These are phyloP conservation scores for Talaromyces pinophilus DNA, from an alignment of 2,329 filamentous ascomycete genomes.

Conservation along the genomic window DNA sequence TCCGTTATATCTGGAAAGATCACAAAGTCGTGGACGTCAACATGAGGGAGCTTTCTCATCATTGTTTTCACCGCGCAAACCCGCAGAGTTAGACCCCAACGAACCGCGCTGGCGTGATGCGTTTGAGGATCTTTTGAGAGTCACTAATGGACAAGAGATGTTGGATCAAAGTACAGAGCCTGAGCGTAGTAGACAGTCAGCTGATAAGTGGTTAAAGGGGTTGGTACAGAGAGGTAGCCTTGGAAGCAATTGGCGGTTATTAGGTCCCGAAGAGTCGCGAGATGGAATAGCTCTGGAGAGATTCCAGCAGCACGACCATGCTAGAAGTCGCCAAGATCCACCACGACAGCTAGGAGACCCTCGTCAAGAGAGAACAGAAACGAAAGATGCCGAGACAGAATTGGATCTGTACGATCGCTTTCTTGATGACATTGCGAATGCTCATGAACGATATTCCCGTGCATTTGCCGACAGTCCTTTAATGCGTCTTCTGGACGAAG, in stretches of 20 bases:
- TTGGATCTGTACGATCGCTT: conserved; percentile 57
- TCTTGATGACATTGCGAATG: conserved; percentile 39
- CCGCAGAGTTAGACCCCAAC: conserved; percentile 36
- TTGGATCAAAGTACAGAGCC: conserved; percentile 36
- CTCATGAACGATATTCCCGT: conserved; percentile 35
- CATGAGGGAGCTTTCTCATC: conserved; percentile 38
- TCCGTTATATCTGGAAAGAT: conserved; percentile 55
- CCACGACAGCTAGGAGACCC: conserved; percentile 4
- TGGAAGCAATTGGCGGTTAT: conserved; percentile 42
- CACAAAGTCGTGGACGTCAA: conserved; percentile 31
- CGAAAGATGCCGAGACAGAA: conserved; percentile 46
- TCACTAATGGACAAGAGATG: conserved; percentile 49
- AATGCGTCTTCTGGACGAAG: conserved; percentile 39
- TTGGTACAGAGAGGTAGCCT: conserved; percentile 46
- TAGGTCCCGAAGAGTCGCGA: conserved; percentile 28
- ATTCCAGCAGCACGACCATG: conserved; percentile 14
- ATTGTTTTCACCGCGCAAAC: conserved; percentile 37
- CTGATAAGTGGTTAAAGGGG: conserved; percentile 44
- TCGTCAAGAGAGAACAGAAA: conserved; percentile 24
- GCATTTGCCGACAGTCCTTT: conserved; percentile 38
- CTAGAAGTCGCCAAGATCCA: conserved; percentile 4
- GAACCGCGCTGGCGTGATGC: conserved; percentile 57
- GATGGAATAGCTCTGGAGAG: conserved; percentile 30
- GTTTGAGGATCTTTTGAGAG: conserved; percentile 60
- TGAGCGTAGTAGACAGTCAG: conserved; percentile 33